Percentiles rank a stretch among this genome's conserved stretches.
Conservation (phyloP, 179 eudicot species). For the Silene noctiflora region DNA sequence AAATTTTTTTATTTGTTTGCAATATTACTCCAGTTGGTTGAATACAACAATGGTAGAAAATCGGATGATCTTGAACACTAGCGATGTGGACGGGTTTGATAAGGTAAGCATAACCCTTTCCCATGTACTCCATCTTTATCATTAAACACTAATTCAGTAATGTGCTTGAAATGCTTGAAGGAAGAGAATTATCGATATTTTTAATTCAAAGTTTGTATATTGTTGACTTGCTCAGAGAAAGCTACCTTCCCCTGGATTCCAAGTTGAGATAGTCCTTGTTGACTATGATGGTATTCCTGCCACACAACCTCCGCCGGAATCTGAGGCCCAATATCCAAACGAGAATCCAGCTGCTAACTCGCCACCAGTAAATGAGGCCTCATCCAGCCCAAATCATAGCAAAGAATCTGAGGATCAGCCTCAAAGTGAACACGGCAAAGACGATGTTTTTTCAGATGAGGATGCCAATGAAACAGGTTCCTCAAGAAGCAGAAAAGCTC, state of each 20-base stretch:
- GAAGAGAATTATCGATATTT: neutral
- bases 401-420: constrained; percentile 37
- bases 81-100: constrained; percentile 90
- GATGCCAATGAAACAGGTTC: constrained; percentile 58
- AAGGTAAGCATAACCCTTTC: constrained; percentile 45
- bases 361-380: constrained; percentile 30
- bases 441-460: constrained; percentile 82
- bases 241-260: constrained; percentile 97
- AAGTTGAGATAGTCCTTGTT: constrained; percentile 84
- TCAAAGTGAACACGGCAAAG: constrained; percentile 43
- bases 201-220: constrained; percentile 1
- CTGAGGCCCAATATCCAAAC: constrained; percentile 34
- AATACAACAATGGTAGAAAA: constrained; percentile 86
- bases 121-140: neutral
- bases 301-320: constrained; percentile 40
- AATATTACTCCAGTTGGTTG: constrained; percentile 57
- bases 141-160: neutral
- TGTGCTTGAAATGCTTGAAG: neutral
- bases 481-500: constrained; percentile 36
- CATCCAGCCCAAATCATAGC: constrained; percentile 30
- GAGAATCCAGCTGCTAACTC: constrained; percentile 36
- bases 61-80: constrained; percentile 54
- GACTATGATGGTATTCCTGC: constrained; percentile 53
- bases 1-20: neutral
- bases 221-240: constrained; percentile 56